Evolutionary conservation across 306 rosid genomes (phyloP).

Genomic region (Fagus sylvatica): DNA sequence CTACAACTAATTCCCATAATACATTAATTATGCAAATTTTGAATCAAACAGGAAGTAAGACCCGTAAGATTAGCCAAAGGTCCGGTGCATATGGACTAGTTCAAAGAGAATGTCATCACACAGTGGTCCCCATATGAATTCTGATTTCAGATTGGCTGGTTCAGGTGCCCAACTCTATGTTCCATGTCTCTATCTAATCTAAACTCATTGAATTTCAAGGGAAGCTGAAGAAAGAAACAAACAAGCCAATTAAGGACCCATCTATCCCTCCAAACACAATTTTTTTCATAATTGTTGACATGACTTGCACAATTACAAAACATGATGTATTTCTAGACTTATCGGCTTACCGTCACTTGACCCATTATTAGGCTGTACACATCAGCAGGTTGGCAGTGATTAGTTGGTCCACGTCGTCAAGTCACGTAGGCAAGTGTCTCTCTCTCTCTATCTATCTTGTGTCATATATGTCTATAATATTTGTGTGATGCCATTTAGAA

Average conservation of each 20-base stretch:
- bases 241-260: neutral
- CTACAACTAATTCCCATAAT: conserved; percentile 28
- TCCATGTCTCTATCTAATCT: neutral
- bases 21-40: neutral
- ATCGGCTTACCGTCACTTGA: too few relatives aligned
- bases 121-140: neutral
- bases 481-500: neutral
- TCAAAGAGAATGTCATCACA: conserved; percentile 4
- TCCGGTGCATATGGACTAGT: conserved; percentile 37
- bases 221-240: conserved; percentile 5
- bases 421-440: conserved; percentile 8
- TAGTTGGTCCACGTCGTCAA: conserved; percentile 47
- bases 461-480: neutral
- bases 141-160: conserved; percentile 36
- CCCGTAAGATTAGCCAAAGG: conserved; percentile 9
- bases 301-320: too few relatives aligned
- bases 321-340: too few relatives aligned
- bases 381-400: conserved; percentile 40
- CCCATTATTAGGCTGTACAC: conserved; percentile 26
- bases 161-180: conserved; percentile 20
- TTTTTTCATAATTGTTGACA: too few relatives aligned
- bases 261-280: too few relatives aligned
- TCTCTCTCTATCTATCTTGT: neutral
- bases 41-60: conserved; percentile 2
- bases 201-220: conserved; percentile 13